Evolutionary conservation across 805 yeast genomes (phyloP).

Genomic region (Metschnikowia shivogae): DNA sequence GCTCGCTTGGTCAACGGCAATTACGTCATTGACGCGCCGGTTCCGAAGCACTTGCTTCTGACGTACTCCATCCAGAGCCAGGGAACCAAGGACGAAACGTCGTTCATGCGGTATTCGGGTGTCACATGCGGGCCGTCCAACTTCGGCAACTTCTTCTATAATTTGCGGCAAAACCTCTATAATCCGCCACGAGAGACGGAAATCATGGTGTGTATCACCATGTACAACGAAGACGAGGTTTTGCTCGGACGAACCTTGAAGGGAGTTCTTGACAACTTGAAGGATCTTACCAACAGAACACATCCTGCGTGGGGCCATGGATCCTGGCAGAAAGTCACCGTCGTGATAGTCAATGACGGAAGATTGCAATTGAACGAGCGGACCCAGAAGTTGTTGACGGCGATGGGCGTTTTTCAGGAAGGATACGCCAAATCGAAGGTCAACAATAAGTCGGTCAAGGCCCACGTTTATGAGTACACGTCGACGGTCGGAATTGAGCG

Average conservation of each 20-base stretch:
- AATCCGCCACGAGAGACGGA: constrained; percentile 79
- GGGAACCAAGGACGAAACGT: constrained; percentile 50
- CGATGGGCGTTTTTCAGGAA: constrained; percentile 63
- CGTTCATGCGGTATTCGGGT: constrained; percentile 88
- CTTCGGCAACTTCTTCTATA: constrained; percentile 58
- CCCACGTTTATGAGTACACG: constrained; percentile 64
- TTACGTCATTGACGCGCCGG: constrained; percentile 43
- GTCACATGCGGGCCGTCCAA: constrained; percentile 87
- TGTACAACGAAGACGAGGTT: constrained; percentile 70
- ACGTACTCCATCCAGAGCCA: constrained; percentile 23
- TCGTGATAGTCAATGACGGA: constrained; percentile 61
- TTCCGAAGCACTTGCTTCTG: constrained; percentile 34
- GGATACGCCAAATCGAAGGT: constrained; percentile 59
- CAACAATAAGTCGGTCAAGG: constrained; percentile 57
- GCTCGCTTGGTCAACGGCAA: constrained; percentile 54
- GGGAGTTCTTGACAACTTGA: constrained; percentile 61
- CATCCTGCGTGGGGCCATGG: constrained; percentile 46
- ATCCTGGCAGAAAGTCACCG: constrained; percentile 60
- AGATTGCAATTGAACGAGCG: constrained; percentile 61
- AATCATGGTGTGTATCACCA: constrained; percentile 77
- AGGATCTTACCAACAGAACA: constrained; percentile 48
- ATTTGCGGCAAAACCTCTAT: constrained; percentile 80
- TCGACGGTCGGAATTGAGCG: constrained; percentile 56
- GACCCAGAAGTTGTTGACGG: constrained; percentile 59
- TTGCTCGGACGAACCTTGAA: constrained; percentile 58